Base-by-base conservation (phyloP, 805 yeast genomes). In the Kregervanrija pseudodelftensis region DNA sequence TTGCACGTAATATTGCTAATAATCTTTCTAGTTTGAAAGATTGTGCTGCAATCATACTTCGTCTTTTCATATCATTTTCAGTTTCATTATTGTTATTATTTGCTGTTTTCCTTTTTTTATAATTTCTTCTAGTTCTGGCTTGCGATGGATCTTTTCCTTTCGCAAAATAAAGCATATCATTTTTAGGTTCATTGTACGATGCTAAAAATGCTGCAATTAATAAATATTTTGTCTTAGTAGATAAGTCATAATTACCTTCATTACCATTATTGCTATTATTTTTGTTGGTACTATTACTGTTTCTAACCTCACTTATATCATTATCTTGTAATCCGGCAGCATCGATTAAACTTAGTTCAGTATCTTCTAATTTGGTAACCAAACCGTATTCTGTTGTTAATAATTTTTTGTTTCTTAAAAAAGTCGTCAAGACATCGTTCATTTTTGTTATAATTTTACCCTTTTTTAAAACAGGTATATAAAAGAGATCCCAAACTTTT, bases 171-270 rank as follows among this genome's bases (percentile, higher is more conserved):
- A 78, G 74, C 55, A 80, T 66, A 61, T 89, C 97, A 55, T 74
- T 74, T 48, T 77, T 75, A 2, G 82, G 79, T 30, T 82, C 85
- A 45, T 79, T 77, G 57, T 76, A 85, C 0, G 96, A 87, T 1
- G 95, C 95, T 40, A 89, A 65, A 59, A 84, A 90, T 1, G 95
- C 81, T 1, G 96, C 87, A 31, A 88, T 73, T 12, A 89, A 63
- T n/a, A 90, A 63, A 56, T 75, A 86, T 56, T 85, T 84, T 2
- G 91, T 74, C 41, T 76, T 72, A 8, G 57, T 58, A 0, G 90
- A 79, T 36, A 85, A 64, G 50, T 80, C 82, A 42, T 56, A 60
- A 43, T 56, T 50, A 2, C 58, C 60, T 30, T 44, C 45, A 3
- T 46, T 49, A 3, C 38, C 41, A 11, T 39, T 44, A 11, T 44